Evolutionary conservation across 1,284 basidiomycete genomes (phyloP), one percentile per base, ranked within the genome.

Genomic region (Lignosus rhinocerotis): DNA sequence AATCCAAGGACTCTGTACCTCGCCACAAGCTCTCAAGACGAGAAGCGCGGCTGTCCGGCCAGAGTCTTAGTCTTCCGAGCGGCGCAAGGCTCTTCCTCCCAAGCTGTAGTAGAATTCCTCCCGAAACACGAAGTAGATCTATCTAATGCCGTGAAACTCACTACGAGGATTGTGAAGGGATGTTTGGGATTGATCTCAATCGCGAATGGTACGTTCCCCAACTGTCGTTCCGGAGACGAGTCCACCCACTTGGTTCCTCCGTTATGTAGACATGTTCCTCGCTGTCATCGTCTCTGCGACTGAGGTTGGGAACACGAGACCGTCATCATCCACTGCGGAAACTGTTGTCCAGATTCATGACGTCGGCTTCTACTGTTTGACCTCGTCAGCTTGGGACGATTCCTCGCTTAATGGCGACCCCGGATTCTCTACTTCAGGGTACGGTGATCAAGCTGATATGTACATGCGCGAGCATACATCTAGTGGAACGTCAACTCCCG

Each of bases 71-170:
- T 88, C 42, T 92, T 93, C 70, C 87, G 88, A 46, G 79, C 82
- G 17, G 83, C 84, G 19, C 81, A 85, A 64, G 74, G 75, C 44
- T 79, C 79, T 63, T 72, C 82, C 12, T 74, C 73, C 12, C 88
- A 91, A 70, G 86, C 87, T 50, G 82, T 94, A 38, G 93, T 95
- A 14, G 93, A 96, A 72, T 93, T 95, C 67, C 72, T 95, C 6
- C 84, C 82, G 0, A 84, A 86, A 61, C 78, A 85, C 51, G 81
- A 92, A 66, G 81, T 95, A 31, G 86, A 94, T 67, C 77, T 92
- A 36, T 68, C 76, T 11, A 82, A 79, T 58, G 76, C 88, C 12
- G 75, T 87, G 56, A 83, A 81, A 58, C 72, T 92, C 49, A 89
- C 85, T 39, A 86, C 76, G 43, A 80, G 86, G 64, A 76, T 80